Evolutionary conservation across 1,284 basidiomycete genomes (phyloP).

Genomic region (Neonothopanus nambi): DNA sequence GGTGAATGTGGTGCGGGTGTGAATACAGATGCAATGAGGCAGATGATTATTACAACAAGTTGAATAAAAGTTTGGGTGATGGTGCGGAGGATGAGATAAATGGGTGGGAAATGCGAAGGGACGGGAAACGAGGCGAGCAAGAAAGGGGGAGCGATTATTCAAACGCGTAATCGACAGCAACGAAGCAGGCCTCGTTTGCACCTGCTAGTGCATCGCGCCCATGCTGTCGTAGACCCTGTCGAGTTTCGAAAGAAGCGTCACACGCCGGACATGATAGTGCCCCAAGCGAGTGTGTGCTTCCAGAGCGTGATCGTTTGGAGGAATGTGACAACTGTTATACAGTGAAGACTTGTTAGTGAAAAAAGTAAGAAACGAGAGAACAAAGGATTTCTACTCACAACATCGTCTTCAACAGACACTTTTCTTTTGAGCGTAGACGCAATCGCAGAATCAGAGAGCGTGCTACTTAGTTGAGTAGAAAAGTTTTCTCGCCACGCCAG

Average conservation of each 20-base stretch:
- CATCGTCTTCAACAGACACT: conserved; percentile 44
- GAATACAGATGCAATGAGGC: conserved; percentile 16
- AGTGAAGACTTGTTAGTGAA: conserved; percentile 11
- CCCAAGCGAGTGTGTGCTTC: conserved; percentile 31
- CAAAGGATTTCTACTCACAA: conserved; percentile 39
- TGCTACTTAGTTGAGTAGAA: conserved; percentile 33
- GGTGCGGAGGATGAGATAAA: conserved; percentile 7
- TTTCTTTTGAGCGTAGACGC: conserved; percentile 47
- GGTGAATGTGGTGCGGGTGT: not conserved
- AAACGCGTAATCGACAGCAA: conserved; percentile 70
- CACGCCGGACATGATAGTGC: conserved; percentile 66
- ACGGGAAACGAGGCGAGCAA: not conserved
- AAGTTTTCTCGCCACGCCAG: conserved; percentile 63
- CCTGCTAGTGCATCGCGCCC: conserved; percentile 41
- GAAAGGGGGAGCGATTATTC: conserved; percentile 39
- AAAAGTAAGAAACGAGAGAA: not conserved
- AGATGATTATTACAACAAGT: conserved; percentile 9
- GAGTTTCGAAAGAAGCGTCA: conserved; percentile 61
- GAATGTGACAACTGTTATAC: conserved; percentile 45
- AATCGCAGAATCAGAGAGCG: conserved; percentile 32
- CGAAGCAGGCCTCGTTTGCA: conserved; percentile 65
- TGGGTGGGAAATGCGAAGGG: conserved; percentile 5
- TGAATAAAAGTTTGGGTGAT: conserved; percentile 1
- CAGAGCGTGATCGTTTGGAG: conserved; percentile 52
- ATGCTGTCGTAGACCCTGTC: conserved; percentile 57